Percentiles rank a stretch among this genome's conserved stretches.
Conservation (phyloP, 2,329 filamentous ascomycete species). For the Plectosphaerella sp. region DNA sequence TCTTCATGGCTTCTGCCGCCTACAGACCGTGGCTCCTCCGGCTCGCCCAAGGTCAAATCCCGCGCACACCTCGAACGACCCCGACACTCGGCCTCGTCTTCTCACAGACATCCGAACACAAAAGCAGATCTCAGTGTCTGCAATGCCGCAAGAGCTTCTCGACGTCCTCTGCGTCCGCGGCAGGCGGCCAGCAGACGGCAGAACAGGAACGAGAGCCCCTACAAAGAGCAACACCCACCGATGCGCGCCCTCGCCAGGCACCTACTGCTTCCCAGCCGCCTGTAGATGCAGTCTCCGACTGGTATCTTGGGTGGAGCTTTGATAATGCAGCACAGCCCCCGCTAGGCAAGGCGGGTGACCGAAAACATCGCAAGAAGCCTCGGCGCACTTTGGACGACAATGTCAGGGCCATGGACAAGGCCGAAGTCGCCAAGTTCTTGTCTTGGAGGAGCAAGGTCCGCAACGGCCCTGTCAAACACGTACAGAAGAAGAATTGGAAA, state of each 20-base stretch:
- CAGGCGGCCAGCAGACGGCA: too few relatives aligned
- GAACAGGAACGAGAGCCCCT: too few relatives aligned
- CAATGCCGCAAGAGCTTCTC: too few relatives aligned
- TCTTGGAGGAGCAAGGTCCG: slow-evolving; percentile 11
- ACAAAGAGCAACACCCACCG: too few relatives aligned
- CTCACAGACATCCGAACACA: not conserved
- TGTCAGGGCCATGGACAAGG: not conserved
- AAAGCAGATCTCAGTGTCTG: too few relatives aligned
- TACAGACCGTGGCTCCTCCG: not conserved
- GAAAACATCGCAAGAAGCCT: not conserved
- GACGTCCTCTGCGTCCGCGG: too few relatives aligned
- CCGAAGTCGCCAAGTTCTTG: slow-evolving; percentile 5
- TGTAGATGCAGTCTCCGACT: not conserved
- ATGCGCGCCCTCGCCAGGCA: too few relatives aligned
- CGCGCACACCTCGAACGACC: not conserved
- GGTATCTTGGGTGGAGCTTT: not conserved
- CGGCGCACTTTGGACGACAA: not conserved
- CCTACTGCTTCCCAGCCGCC: too few relatives aligned
- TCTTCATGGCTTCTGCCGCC: not conserved
- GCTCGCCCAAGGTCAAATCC: not conserved
- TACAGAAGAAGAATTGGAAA: slow-evolving; percentile 15
- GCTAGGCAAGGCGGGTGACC: not conserved
- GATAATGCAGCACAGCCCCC: not conserved
- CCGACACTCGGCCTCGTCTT: not conserved
- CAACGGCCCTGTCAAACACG: not conserved